phyloP scores from a whole-genome alignment of 257 asterid genomes.

The Petrea volubilis region DNA sequence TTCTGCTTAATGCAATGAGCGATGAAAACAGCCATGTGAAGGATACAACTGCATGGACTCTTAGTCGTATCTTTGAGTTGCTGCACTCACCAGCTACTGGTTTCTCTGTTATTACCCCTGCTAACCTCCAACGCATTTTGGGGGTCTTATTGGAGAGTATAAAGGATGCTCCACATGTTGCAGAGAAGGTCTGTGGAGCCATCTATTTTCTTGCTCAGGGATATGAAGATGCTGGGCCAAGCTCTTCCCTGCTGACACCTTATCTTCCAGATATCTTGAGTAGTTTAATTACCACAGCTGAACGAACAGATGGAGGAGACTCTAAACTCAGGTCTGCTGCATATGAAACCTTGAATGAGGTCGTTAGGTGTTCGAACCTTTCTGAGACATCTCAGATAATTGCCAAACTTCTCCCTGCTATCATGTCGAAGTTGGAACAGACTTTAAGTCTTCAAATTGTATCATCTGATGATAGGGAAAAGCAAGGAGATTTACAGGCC shows the following conservation, averaged over 20 bases:
- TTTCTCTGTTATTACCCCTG: slow-evolving; percentile 56
- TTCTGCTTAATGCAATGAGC: slow-evolving; percentile 61
- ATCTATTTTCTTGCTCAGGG: slow-evolving; percentile 75
- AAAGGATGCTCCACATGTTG: slow-evolving; percentile 65
- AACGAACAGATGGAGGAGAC: slow-evolving; percentile 58
- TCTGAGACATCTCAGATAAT: slow-evolving; percentile 57
- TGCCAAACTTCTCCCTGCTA: slow-evolving; percentile 56
- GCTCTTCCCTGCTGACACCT: slow-evolving; percentile 57
- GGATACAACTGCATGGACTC: slow-evolving; percentile 89
- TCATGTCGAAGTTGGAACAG: slow-evolving; percentile 59
- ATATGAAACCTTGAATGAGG: slow-evolving; percentile 67
- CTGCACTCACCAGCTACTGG: slow-evolving; percentile 58
- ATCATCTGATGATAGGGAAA: slow-evolving; percentile 72
- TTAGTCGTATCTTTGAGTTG: slow-evolving; percentile 70
- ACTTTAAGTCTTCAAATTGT: slow-evolving; percentile 50
- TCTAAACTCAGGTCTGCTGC: slow-evolving; percentile 64
- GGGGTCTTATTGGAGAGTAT: slow-evolving; percentile 53
- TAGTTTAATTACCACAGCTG: slow-evolving; percentile 52
- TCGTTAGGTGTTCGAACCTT: slow-evolving; percentile 62
- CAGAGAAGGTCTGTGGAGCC: slow-evolving; percentile 74
- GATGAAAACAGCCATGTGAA: too few species aligned
- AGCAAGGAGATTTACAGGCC: slow-evolving; percentile 73
- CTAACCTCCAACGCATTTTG: slow-evolving; percentile 50
- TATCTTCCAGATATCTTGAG: slow-evolving; percentile 50
- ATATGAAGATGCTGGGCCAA: slow-evolving; percentile 60